Evolutionary conservation across 257 asterid species (phyloP), one percentile per base, ranked within the genome.

Genomic region (Ocimum tenuiflorum): DNA sequence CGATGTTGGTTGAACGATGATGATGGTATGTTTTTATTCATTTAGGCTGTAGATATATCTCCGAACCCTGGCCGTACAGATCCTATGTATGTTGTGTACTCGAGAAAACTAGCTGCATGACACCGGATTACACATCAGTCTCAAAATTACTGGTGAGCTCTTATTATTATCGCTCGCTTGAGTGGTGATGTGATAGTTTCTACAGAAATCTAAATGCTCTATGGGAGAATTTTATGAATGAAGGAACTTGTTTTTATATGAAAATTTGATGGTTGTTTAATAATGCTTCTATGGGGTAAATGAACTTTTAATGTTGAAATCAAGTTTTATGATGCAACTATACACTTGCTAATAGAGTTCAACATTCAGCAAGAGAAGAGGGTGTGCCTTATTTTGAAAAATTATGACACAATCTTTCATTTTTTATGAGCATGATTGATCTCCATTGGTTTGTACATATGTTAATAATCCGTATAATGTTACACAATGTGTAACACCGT

Each of bases 61-160:
- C 95, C 96, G 2, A 85, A 85, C 48, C 95, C 96, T 17, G 95
- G 95, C 11, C 89, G 92, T 46, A 86, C 95, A 0, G 98, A 88
- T 73, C 98, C 96, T 0, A 85, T 88, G 95, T 91, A 88, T 38
- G 68, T 91, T 6, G 95, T 88, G 7, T 81, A 79, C 77, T 91
- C 96, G 15, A 86, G 89, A 81, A 91, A 88, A 83, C 55, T 75
- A 72, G 86, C 85, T 33, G 89, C 87, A 41, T 88, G 80, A 86
- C 39, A 33, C 43, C 12, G 41, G 70, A 39, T 19, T 14, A 23
- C 43, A 14, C 8, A 57, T 27, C 54, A 19, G 33, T 63, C 13
- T 31, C 51, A 9, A 13, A 8, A 29, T 51, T 52, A 27, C 64
- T 39, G 63, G 65, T 63, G 42, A 33, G 41, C 24, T 50, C 23